phyloP scores from a whole-genome alignment of 306 rosid species.

The Rosa multiflora region DNA sequence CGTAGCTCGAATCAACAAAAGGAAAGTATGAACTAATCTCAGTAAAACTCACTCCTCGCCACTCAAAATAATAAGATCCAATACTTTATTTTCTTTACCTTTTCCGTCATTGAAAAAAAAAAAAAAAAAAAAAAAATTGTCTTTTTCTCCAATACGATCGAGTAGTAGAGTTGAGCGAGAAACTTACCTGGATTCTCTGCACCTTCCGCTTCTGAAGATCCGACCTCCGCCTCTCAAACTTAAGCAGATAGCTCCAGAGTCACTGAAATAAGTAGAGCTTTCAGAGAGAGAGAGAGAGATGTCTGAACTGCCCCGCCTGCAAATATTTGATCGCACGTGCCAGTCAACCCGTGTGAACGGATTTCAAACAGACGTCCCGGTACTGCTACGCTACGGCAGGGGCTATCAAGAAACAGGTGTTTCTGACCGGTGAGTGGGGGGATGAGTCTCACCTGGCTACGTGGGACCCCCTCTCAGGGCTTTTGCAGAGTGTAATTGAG shows the following conservation, averaged over 20 bases:
- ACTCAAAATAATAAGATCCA: constrained; percentile 7
- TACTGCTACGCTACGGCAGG: background rate
- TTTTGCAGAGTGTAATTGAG: background rate
- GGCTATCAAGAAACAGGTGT: background rate
- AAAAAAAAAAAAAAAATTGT: no score
- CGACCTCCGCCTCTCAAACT: constrained; percentile 19
- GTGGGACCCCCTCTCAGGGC: background rate
- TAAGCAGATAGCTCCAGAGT: background rate
- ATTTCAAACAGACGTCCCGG: background rate
- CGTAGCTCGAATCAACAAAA: background rate
- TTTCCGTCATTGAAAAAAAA: background rate
- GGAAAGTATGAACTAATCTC: background rate
- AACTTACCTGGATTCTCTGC: constrained; percentile 28
- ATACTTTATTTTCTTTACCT: background rate
- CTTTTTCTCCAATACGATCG: background rate
- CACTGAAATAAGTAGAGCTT: background rate
- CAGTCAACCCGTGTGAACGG: constrained; percentile 4
- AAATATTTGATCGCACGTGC: constrained; percentile 7
- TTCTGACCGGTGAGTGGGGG: background rate
- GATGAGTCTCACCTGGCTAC: background rate
- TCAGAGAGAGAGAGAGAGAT: background rate
- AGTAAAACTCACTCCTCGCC: background rate
- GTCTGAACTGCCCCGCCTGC: background rate
- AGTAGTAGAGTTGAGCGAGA: background rate
- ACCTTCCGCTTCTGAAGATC: constrained; percentile 27